Base-by-base conservation (phyloP, 1,284 basidiomycete species). In the Vanrija sp. region DNA sequence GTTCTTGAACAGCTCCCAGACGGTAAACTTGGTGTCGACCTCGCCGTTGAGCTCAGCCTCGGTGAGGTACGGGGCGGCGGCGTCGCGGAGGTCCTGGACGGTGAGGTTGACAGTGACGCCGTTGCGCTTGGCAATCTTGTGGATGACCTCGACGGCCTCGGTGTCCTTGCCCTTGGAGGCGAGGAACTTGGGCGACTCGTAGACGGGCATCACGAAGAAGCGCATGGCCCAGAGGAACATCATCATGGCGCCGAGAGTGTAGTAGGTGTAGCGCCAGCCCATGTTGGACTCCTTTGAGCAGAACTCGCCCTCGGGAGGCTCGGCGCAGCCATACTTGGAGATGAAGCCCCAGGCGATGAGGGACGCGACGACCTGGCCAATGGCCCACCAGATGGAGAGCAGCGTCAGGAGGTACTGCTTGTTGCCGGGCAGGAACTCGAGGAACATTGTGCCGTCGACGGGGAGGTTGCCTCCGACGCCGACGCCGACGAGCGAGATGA, bases 251-350 rank as follows among this genome's bases (percentile, higher is more conserved):
- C 81, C 82, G 35, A 79, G 77, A 43, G 56, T 45, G 54, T 70
- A 84, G 80, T 81, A 76, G 25, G 81, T 80, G 70, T 84, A 85
- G 64, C 84, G 76, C 83, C 83, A 85, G 20, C 83, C 83, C 75
- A 79, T 79, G 66, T 85, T 85, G 49, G 77, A 66, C 3, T 68
- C 71, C 50, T 72, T 76, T 3, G 74, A 65, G 59, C 83, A 68
- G 42, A 57, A 83, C 36, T 73, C 53, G 10, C 75, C 78, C 53
- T 23, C 61, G 16, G 42, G 42, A 7, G 42, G 56, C 12, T 46
- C 45, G 12, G 16, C 38, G 36, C 57, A 60, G 22, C 56, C 49
- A 50, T 55, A 65, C 35, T 56, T 56, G 37, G 54, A 48, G 18
- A 64, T 47, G 53, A 67, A 67, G 10, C 37, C 63, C 65, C 65